Percentiles rank a stretch among this genome's conserved stretches.
Conservation (phyloP, 2,329 filamentous ascomycete species). For the Monilinia fructicola region DNA sequence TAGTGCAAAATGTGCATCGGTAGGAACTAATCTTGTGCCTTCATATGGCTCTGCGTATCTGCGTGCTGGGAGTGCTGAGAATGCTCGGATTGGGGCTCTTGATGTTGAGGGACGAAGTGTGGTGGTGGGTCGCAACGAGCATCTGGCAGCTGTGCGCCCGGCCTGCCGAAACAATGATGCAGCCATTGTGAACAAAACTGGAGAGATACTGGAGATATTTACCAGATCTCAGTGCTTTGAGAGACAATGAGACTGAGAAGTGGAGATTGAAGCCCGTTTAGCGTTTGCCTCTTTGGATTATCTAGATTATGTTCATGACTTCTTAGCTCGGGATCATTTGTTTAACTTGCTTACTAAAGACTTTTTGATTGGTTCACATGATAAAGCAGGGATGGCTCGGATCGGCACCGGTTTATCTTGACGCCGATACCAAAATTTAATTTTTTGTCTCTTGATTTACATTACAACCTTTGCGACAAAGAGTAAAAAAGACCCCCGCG, state of each 20-base stretch:
- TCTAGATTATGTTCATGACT: conserved; percentile 33
- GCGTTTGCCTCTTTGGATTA: conserved; percentile 22
- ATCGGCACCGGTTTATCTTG: conserved; percentile 21
- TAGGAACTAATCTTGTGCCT: conserved; percentile 52
- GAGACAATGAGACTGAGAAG: conserved; percentile 29
- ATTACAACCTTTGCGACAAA: conserved; percentile 20
- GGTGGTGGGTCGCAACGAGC: conserved; percentile 51
- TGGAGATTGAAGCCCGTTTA: conserved; percentile 24
- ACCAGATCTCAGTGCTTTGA: conserved; percentile 33
- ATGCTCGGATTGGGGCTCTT: conserved; percentile 52
- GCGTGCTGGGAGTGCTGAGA: conserved; percentile 65
- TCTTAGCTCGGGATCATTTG: conserved; percentile 22
- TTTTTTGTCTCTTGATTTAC: conserved; percentile 17
- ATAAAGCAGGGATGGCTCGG: neutral
- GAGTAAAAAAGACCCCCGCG: conserved; percentile 10
- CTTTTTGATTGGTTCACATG: conserved; percentile 1
- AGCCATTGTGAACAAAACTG: conserved; percentile 57
- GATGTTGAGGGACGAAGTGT: conserved; percentile 40
- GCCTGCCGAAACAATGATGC: conserved; percentile 71
- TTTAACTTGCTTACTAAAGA: conserved; percentile 18
- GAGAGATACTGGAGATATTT: conserved; percentile 29
- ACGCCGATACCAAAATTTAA: conserved; percentile 24
- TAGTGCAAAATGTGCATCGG: conserved; percentile 62
- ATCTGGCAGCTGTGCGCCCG: conserved; percentile 67
- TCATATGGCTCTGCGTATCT: conserved; percentile 60